Base-by-base conservation (phyloP, 1,284 basidiomycete genomes). In the Cryptococcus sp. region DNA sequence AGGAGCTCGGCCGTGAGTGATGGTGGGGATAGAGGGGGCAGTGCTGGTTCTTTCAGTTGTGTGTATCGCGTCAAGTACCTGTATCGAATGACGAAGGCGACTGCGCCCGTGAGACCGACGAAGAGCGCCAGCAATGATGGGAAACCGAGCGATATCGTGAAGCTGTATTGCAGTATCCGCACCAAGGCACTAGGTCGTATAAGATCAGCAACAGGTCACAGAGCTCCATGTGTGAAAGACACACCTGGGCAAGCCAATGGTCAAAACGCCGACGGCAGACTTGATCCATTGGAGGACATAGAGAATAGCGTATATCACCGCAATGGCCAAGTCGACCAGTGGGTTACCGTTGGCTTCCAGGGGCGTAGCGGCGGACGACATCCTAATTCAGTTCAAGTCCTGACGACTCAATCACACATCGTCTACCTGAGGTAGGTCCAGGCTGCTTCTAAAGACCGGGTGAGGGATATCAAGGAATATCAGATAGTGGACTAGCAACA, bases 111-210 rank as follows among this genome's bases (percentile, higher is more conserved):
- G 2, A 86, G 86, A 4, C 86, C 80, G 17, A 81, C 78, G 64
- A 92, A 90, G 16, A 95, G 83, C 54, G 88, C 82, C 11, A 88
- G 87, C 64, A 94, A 88, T 49, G 88, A 89, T 82, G 89, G 93
- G 74, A 94, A 93, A 65, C 91, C 91, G 51, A 95, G 84, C 85
- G 93, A 77, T 66, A 93, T 82, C 1, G 91, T 93, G 83, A 93
- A 86, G 4, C 91, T 91, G 74, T 92, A 93, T 11, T 91, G 91
- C 17, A 94, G 82, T 38, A 91, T 81, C 22, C 86, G 82, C 68
- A 77, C 73, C 8, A 78, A 63, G 20, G 45, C 53, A 44, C 56
- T 61, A 58, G 22, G 10, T 27, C 48, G 55, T 16, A 44, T 17
- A 22, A 50, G 23, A 44, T 45, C 8, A 27, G 22, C 7, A 25